Base-by-base conservation (phyloP, 768 basidiomycete genomes). In the Kwoniella mangroviensis region DNA sequence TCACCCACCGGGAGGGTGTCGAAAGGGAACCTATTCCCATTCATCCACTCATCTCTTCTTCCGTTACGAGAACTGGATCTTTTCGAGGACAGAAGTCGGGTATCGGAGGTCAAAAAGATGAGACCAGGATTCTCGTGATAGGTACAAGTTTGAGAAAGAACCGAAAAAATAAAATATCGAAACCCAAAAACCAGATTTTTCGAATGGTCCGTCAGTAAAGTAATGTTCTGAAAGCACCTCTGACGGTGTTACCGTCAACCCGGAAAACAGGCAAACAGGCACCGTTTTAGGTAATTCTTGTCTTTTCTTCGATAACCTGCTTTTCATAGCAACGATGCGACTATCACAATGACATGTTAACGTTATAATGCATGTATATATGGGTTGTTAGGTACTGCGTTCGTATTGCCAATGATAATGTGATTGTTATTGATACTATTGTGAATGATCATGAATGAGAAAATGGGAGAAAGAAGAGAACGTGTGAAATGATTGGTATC, bases 261-360 rank as follows among this genome's bases (percentile, higher is more conserved):
- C 21, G 53, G 53, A 21, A 54, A 54, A 54, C 3, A 59, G 41
- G 41, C 4, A 9, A 40, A 41, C 24, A 60, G 58, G 58, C 58
- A 60, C 58, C 58, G 58, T 15, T 60, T 60, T 60, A 43, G 58
- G 58, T 60, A 60, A 60, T 60, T 60, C 34, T 34, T 34, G 34
- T 34, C 2, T 28, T 34, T 0, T 34, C 34, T 34, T 34, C 34
- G 34, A 34, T 34, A 34, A 34, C 45, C 45, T 17, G 19, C 45
- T 11, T 2, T 15, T 49, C 19, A 15, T 15, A 12, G 12, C 12
- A 49, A 49, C 1, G 45, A 17, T 49, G 45, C 45, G 15, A 49
- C 45, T 34, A 7, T 34, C 4, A 7, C 45, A 49, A 7, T 2
- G 45, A 17, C 45, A 49, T 49, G 45, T 2, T 15, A 49, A 49